These are phyloP conservation scores for Daldinia decipiens DNA, from an alignment of 495 filamentous ascomycete species.

Conservation along the genomic window DNA sequence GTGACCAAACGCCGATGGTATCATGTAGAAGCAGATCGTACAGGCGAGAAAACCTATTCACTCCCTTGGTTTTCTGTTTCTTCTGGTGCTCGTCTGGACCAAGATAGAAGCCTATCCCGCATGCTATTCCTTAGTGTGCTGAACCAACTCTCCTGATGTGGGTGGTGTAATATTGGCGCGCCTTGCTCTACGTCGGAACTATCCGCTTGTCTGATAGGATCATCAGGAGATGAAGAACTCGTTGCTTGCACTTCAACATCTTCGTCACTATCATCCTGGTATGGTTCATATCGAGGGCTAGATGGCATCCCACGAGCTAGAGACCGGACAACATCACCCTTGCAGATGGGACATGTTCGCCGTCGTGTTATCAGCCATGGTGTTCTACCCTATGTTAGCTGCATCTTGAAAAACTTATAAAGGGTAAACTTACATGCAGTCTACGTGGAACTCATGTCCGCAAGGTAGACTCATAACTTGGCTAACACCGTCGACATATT, in stretches of 20 bases:
- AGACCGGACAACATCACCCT: slow-evolving; percentile 86
- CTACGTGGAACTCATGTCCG: slow-evolving; percentile 96
- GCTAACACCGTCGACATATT: slow-evolving; percentile 95
- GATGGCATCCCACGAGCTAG: slow-evolving; percentile 60
- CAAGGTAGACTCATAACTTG: slow-evolving; percentile 98
- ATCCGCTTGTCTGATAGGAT: slow-evolving; percentile 25
- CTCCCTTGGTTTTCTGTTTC: slow-evolving; percentile 27
- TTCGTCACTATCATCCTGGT: slow-evolving; percentile 62
- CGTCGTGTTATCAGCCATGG: slow-evolving; percentile 97
- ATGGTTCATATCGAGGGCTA: slow-evolving; percentile 58
- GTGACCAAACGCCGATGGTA: slow-evolving; percentile 37
- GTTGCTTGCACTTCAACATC: slow-evolving; percentile 32
- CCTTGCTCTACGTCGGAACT: slow-evolving; percentile 49
- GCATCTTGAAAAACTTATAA: neutral
- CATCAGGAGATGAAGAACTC: slow-evolving; percentile 39
- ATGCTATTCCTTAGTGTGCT: slow-evolving; percentile 37
- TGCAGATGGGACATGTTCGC: slow-evolving; percentile 97
- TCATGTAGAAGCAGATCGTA: slow-evolving; percentile 23
- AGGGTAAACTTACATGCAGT: slow-evolving; percentile 88
- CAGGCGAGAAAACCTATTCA: slow-evolving; percentile 17
- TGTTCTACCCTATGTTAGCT: slow-evolving; percentile 69
- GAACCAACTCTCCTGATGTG: slow-evolving; percentile 42
- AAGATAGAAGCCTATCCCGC: slow-evolving; percentile 37
- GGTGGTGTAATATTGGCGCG: slow-evolving; percentile 18
- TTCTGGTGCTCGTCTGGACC: slow-evolving; percentile 24